These are phyloP conservation scores for Ophiognomonia clavigignenti-juglandacearum DNA, from an alignment of 2,329 filamentous ascomycete species.

Conservation along the genomic window DNA sequence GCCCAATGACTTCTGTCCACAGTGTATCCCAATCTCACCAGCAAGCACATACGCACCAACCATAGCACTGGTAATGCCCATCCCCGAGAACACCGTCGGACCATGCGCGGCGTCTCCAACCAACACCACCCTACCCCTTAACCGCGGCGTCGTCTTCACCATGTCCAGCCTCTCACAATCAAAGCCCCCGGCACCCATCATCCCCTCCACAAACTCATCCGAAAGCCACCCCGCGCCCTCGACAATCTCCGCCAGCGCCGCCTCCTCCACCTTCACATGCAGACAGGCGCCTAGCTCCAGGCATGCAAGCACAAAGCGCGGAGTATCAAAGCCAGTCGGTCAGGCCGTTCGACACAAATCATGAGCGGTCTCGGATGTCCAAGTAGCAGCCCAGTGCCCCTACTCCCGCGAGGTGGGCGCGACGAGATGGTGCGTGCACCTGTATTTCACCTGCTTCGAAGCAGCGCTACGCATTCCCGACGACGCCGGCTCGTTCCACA, in stretches of 20 bases:
- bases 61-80: constrained; percentile 29
- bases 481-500: too few species aligned
- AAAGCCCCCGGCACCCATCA: constrained; percentile 35
- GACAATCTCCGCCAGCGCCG: constrained; percentile 24
- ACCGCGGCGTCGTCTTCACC: constrained; percentile 27
- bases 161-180: constrained; percentile 38
- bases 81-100: constrained; percentile 27
- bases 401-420: too few species aligned
- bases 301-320: too few species aligned
- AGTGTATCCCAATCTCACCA: constrained; percentile 21
- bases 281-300: too few species aligned
- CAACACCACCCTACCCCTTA: constrained; percentile 1
- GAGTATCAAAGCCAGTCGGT: too few species aligned
- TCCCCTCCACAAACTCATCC: constrained; percentile 30
- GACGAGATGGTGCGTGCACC: too few species aligned
- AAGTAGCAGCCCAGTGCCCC: too few species aligned
- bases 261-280: constrained; percentile 23
- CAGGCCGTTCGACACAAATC: too few species aligned
- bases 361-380: too few species aligned
- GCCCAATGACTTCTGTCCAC: background rate
- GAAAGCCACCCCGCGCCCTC: constrained; percentile 32
- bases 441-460: too few species aligned
- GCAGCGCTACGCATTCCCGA: too few species aligned
- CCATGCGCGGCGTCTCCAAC: constrained; percentile 22
- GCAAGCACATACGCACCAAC: constrained; percentile 34